These are phyloP conservation scores for Excoecaria agallocha DNA, from an alignment of 345 rosid species.

Conservation along the genomic window DNA sequence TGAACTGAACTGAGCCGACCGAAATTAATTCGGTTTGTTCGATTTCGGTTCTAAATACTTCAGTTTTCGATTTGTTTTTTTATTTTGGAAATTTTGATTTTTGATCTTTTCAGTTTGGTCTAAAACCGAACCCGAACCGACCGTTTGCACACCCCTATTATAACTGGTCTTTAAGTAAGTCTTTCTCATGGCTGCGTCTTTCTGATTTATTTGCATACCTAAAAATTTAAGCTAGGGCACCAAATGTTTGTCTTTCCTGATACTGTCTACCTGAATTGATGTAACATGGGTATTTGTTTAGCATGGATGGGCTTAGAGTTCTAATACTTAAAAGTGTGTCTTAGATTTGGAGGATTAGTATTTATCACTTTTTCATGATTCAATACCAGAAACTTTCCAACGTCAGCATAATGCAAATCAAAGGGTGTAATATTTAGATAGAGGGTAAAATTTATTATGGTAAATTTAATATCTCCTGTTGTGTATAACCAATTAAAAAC, in stretches of 20 bases:
- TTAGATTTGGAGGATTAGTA: slow-evolving; percentile 2
- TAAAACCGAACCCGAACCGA: too few relatives aligned
- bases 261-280: not conserved
- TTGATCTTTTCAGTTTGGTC: too few relatives aligned
- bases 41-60: too few relatives aligned
- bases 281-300: not conserved
- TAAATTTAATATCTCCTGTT: not conserved
- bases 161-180: not conserved
- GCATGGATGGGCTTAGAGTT: not conserved
- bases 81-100: too few relatives aligned
- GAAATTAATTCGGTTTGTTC: too few relatives aligned
- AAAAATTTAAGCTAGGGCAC: not conserved
- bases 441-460: not conserved
- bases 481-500: not conserved
- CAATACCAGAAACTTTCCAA: not conserved
- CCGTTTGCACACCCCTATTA: too few relatives aligned
- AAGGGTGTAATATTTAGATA: not conserved
- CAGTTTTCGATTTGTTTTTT: too few relatives aligned
- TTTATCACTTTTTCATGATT: not conserved
- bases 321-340: not conserved
- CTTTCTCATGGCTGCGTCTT: not conserved
- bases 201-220: not conserved
- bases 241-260: not conserved
- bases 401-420: slow-evolving; percentile 1
- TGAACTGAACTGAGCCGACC: too few relatives aligned